A percentile compares a stretch with the other conserved stretches of the same genome.
Conservation (phyloP, 768 basidiomycete species). For the Xerocomus potaroensis region DNA sequence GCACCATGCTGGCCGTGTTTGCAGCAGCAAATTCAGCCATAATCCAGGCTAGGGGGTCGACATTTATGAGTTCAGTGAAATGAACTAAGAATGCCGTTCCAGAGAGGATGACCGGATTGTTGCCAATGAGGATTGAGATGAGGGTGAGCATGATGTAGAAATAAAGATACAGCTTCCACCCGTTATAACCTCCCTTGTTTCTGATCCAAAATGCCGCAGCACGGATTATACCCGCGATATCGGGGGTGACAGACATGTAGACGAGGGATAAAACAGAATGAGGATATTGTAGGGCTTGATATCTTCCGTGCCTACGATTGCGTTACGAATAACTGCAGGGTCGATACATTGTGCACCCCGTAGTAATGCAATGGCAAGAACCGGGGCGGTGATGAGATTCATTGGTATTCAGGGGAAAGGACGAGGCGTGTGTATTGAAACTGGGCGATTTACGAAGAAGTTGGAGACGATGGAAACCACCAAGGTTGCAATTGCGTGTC, state of each 20-base stretch:
- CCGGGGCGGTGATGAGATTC: conserved; percentile 52
- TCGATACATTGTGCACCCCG: conserved; percentile 55
- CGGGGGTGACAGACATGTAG: conserved; percentile 89
- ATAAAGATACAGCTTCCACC: conserved; percentile 69
- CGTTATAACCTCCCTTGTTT: conserved; percentile 69
- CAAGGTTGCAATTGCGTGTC: conserved; percentile 45
- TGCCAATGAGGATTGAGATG: conserved; percentile 79
- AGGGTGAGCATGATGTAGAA: conserved; percentile 82
- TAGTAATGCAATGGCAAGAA: conserved; percentile 46
- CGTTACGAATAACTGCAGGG: conserved; percentile 52
- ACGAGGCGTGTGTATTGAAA: conserved; percentile 37
- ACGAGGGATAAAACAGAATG: conserved; percentile 88
- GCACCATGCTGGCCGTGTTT: conserved; percentile 70
- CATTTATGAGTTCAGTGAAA: conserved; percentile 58
- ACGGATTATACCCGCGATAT: conserved; percentile 81
- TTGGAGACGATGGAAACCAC: conserved; percentile 52
- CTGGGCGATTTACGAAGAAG: conserved; percentile 45
- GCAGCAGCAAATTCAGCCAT: conserved; percentile 76
- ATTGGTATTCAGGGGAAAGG: conserved; percentile 36
- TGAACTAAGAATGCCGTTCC: conserved; percentile 90
- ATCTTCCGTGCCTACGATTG: conserved; percentile 75
- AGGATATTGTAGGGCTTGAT: conserved; percentile 91
- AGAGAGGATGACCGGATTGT: conserved; percentile 90
- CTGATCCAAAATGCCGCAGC: conserved; percentile 89
- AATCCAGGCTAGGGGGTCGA: conserved; percentile 61